Conservation (phyloP, 352 stramenopile genomes). For the Sclerospora graminicola region DNA sequence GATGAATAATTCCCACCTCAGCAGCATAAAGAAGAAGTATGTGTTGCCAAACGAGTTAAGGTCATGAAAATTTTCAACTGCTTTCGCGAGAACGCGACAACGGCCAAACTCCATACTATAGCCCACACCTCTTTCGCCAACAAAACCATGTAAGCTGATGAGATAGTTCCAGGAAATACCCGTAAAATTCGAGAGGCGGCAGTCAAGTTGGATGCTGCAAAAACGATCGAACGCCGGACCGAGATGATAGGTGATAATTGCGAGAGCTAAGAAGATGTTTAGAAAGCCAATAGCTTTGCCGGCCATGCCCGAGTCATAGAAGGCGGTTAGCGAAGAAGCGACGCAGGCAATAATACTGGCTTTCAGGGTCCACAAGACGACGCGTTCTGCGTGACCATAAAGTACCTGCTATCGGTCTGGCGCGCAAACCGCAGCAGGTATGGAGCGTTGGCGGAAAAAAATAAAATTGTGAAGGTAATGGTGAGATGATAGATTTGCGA, state of each 20-base stretch:
- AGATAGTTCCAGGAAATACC: slow-evolving; percentile 65
- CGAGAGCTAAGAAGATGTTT: slow-evolving; percentile 68
- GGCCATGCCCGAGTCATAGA: slow-evolving; percentile 58
- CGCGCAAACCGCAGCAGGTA: no score
- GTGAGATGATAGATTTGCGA: no score
- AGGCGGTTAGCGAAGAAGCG: slow-evolving; percentile 36
- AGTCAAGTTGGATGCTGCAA: slow-evolving; percentile 70
- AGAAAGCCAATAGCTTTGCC: slow-evolving; percentile 76
- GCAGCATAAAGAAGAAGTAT: slow-evolving; percentile 77
- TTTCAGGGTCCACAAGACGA: slow-evolving; percentile 67
- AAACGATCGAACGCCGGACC: slow-evolving; percentile 57
- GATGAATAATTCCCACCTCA: slow-evolving; percentile 38
- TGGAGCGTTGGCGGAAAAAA: no score
- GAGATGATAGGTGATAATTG: slow-evolving; percentile 43
- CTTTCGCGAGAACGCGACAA: slow-evolving; percentile 61
- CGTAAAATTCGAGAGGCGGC: slow-evolving; percentile 59
- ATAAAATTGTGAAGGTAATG: no score
- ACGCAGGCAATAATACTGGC: slow-evolving; percentile 47
- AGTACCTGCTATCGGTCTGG: no score
- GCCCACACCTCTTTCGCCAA: slow-evolving; percentile 57
- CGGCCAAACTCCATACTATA: slow-evolving; percentile 62
- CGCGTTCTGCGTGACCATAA: slow-evolving; percentile 54
- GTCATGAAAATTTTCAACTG: slow-evolving; percentile 38
- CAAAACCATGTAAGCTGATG: slow-evolving; percentile 53
- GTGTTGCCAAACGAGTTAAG: slow-evolving; percentile 54